These are phyloP conservation scores for Thelonectria discophora DNA, from an alignment of 2,329 filamentous ascomycete species.

Conservation along the genomic window DNA sequence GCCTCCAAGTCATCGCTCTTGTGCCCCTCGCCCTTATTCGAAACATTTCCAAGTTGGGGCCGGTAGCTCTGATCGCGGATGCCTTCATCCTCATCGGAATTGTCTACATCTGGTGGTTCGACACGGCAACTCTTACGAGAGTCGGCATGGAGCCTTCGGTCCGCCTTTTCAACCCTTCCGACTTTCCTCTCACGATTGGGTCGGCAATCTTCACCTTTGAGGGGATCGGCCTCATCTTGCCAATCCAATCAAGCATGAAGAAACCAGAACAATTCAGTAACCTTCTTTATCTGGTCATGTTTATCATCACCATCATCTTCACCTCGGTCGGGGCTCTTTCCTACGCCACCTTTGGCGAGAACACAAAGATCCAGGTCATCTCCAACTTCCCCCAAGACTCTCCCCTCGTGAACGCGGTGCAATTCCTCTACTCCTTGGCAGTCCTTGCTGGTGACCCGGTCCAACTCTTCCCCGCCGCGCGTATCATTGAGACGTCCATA, in stretches of 20 bases:
- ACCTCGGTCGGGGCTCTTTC: slow-evolving; percentile 76
- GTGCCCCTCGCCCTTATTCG: slow-evolving; percentile 75
- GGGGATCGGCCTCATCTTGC: slow-evolving; percentile 79
- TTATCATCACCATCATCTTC: slow-evolving; percentile 77
- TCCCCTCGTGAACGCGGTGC: slow-evolving; percentile 77
- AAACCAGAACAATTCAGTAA: slow-evolving; percentile 72
- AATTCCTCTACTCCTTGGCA: slow-evolving; percentile 77
- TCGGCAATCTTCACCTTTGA: slow-evolving; percentile 82
- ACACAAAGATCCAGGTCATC: slow-evolving; percentile 77
- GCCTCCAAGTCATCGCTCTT: slow-evolving; percentile 70
- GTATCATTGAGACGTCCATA: slow-evolving; percentile 74
- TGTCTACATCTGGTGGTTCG: slow-evolving; percentile 77
- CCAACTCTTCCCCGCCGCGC: slow-evolving; percentile 77
- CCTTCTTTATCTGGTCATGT: slow-evolving; percentile 74
- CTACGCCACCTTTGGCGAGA: slow-evolving; percentile 76
- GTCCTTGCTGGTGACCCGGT: slow-evolving; percentile 79
- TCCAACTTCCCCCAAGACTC: slow-evolving; percentile 77
- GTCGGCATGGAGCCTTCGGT: slow-evolving; percentile 68
- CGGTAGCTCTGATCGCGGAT: slow-evolving; percentile 74
- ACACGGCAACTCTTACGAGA: slow-evolving; percentile 64
- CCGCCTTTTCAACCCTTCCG: slow-evolving; percentile 73
- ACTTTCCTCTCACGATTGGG: slow-evolving; percentile 76
- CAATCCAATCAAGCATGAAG: slow-evolving; percentile 80
- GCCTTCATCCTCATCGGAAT: slow-evolving; percentile 76
- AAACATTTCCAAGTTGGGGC: slow-evolving; percentile 78